These are phyloP conservation scores for Paraconiothyrium sp. DNA, from an alignment of 2,329 filamentous ascomycete genomes.

Conservation along the genomic window DNA sequence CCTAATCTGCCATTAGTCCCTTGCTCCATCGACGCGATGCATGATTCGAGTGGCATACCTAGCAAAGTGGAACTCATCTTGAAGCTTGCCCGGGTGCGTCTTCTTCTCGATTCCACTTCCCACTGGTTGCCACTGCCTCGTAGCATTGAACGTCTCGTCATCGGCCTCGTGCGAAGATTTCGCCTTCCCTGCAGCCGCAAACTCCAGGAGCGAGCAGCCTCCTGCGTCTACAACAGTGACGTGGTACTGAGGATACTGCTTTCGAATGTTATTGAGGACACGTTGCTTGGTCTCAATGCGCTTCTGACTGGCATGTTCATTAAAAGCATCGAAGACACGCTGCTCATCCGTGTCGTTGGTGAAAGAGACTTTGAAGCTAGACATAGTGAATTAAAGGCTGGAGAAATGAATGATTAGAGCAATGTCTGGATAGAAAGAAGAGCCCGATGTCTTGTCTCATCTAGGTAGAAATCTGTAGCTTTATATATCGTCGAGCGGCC, in stretches of 20 bases:
- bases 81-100: slow-evolving; percentile 30
- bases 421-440: neutral
- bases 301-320: slow-evolving; percentile 26
- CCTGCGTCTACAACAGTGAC: slow-evolving; percentile 33
- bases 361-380: slow-evolving; percentile 22
- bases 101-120: slow-evolving; percentile 37
- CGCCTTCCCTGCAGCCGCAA: slow-evolving; percentile 32
- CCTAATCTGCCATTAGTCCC: slow-evolving; percentile 16
- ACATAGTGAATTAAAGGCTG: neutral
- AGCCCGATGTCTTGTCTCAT: neutral
- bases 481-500: slow-evolving; percentile 6
- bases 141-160: slow-evolving; percentile 30
- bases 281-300: slow-evolving; percentile 34
- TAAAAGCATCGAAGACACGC: slow-evolving; percentile 28
- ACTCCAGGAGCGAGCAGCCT: slow-evolving; percentile 34
- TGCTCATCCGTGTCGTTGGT: slow-evolving; percentile 19
- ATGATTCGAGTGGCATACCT: slow-evolving; percentile 19
- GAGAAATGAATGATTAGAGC: neutral
- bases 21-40: neutral
- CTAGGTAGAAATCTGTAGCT: neutral
- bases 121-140: slow-evolving; percentile 30
- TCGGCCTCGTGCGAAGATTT: slow-evolving; percentile 25
- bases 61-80: slow-evolving; percentile 35
- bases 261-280: slow-evolving; percentile 30
- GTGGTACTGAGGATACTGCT: slow-evolving; percentile 32